Evolutionary conservation across 495 filamentous ascomycete genomes (phyloP).

Genomic region (Lophiostoma macrostomum): DNA sequence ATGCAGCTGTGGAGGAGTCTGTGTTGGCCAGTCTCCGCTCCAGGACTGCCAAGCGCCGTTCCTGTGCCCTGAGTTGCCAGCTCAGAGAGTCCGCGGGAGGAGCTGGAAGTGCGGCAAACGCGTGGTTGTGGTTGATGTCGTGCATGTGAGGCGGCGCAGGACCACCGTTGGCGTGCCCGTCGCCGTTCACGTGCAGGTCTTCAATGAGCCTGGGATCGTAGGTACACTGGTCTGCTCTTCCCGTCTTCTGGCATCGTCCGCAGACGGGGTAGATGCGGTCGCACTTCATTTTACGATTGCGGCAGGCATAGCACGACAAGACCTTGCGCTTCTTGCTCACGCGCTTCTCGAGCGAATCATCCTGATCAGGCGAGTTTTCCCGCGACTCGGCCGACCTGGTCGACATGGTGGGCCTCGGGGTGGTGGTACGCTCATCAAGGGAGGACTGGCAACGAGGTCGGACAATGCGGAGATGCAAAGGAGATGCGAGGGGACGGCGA

Average conservation of each 20-base stretch:
- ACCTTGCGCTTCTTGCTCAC: conserved; percentile 33
- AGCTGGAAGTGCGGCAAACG: not conserved
- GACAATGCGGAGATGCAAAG: conserved; percentile 28
- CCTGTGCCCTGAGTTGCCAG: conserved; percentile 26
- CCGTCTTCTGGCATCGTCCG: conserved; percentile 26
- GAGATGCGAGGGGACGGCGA: conserved; percentile 10
- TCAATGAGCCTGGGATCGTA: conserved; percentile 30
- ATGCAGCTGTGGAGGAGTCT: not conserved
- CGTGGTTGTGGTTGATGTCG: not conserved
- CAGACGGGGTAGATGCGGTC: conserved; percentile 32
- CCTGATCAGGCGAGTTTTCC: conserved; percentile 26
- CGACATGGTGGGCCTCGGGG: conserved; percentile 17
- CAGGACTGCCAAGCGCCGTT: conserved; percentile 24
- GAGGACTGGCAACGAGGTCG: conserved; percentile 28
- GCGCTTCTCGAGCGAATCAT: conserved; percentile 15
- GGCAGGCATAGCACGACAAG: conserved; percentile 33
- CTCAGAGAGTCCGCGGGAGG: conserved; percentile 14
- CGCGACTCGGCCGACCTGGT: conserved; percentile 25
- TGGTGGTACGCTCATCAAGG: not conserved
- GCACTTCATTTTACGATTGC: conserved; percentile 34
- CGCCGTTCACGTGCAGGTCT: not conserved
- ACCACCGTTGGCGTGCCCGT: conserved; percentile 1
- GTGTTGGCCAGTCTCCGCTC: conserved; percentile 13
- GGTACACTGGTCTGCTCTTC: conserved; percentile 24
- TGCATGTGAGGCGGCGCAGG: not conserved